These are phyloP conservation scores for Orobanche coerulescens DNA, from an alignment of 257 asterid species.

Conservation along the genomic window DNA sequence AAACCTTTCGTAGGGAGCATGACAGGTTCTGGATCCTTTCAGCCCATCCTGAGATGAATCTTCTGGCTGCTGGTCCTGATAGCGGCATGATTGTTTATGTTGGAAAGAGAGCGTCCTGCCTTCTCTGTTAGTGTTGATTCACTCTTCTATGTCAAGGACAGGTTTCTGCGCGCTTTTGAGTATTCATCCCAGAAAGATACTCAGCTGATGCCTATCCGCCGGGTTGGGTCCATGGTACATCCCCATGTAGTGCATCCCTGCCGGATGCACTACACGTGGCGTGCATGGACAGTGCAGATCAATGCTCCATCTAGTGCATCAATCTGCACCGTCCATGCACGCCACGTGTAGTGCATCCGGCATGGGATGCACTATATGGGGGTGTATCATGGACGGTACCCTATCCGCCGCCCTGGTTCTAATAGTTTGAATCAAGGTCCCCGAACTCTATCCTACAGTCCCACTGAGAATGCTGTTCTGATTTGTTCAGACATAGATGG, in stretches of 20 bases:
- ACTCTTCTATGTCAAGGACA: slow-evolving; percentile 67
- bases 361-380: too few relatives aligned
- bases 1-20: slow-evolving; percentile 86
- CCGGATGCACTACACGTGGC: too few relatives aligned
- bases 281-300: too few relatives aligned
- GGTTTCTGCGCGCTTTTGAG: slow-evolving; percentile 72
- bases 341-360: too few relatives aligned
- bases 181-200: slow-evolving; percentile 75
- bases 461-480: slow-evolving; percentile 81
- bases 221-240: too few relatives aligned
- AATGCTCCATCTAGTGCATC: too few relatives aligned
- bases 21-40: slow-evolving; percentile 96
- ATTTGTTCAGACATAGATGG: slow-evolving; percentile 84
- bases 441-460: slow-evolving; percentile 75
- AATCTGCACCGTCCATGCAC: too few relatives aligned
- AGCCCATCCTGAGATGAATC: too few relatives aligned
- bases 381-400: too few relatives aligned
- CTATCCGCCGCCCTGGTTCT: slow-evolving; percentile 87
- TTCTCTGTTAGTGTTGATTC: slow-evolving; percentile 70
- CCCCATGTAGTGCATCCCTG: too few relatives aligned
- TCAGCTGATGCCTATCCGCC: slow-evolving; percentile 82
- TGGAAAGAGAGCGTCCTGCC: slow-evolving; percentile 96
- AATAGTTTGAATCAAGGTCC: slow-evolving; percentile 74
- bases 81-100: slow-evolving; percentile 92
- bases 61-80: slow-evolving; percentile 95